phyloP scores from a whole-genome alignment of 371 early-diverging fungal genomes.

The Enteropsectra breve region DNA sequence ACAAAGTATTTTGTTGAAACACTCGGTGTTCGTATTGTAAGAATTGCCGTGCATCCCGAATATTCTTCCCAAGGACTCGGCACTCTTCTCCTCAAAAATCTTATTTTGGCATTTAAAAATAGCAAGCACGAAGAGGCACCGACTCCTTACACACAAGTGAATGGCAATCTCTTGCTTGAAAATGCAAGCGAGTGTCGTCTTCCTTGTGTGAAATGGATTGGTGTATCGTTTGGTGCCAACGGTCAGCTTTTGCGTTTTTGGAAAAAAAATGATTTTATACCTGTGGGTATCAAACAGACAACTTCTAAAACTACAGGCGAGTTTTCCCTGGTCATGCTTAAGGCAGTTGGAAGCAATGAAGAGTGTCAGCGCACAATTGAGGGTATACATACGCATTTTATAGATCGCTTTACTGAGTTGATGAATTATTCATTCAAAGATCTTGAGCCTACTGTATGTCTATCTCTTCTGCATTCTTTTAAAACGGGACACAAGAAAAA shows the following conservation, averaged over 20 bases:
- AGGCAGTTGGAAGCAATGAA: conserved; percentile 26
- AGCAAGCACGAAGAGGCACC: conserved; percentile 62
- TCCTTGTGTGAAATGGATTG: conserved; percentile 78
- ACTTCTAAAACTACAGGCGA: conserved; percentile 90
- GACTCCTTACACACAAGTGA: background rate
- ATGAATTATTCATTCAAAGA: background rate
- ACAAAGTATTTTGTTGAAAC: conserved; percentile 83
- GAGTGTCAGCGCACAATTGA: too few species aligned
- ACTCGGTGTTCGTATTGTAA: conserved; percentile 91
- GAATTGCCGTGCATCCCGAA: conserved; percentile 94
- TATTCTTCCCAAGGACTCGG: conserved; percentile 94
- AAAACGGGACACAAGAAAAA: too few species aligned
- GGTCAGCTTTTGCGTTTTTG: conserved; percentile 80
- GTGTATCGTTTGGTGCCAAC: conserved; percentile 87
- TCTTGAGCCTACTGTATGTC: background rate
- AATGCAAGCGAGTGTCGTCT: conserved; percentile 60
- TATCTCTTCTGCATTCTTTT: background rate
- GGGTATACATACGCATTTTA: background rate
- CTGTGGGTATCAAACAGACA: conserved; percentile 88
- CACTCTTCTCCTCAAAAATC: conserved; percentile 68
- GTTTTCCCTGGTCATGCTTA: conserved; percentile 85
- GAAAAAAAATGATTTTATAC: conserved; percentile 76
- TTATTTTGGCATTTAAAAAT: conserved; percentile 72
- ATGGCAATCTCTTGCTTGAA: conserved; percentile 4
- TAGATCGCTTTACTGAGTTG: background rate